These are phyloP conservation scores for Phytopythium kandeliae DNA, from an alignment of 352 stramenopile species.

Conservation along the genomic window DNA sequence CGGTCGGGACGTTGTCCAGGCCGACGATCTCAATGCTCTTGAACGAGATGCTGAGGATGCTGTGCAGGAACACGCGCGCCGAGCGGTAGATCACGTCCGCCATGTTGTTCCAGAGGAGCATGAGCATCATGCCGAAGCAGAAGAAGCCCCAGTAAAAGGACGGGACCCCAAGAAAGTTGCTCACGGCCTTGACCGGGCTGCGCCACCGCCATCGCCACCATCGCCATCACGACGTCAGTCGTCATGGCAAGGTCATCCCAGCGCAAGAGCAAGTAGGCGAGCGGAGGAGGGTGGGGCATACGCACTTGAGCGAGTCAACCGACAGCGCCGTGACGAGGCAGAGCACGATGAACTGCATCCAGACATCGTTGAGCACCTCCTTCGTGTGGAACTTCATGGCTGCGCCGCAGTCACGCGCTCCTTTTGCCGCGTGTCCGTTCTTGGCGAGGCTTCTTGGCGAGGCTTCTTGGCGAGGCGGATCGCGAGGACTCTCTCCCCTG, in stretches of 20 bases:
- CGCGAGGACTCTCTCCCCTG: no score
- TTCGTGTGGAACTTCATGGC: constrained; percentile 74
- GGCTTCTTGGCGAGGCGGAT: no score
- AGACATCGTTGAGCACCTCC: constrained; percentile 78
- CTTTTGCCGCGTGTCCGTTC: not conserved
- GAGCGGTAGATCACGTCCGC: constrained; percentile 77
- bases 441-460: not conserved
- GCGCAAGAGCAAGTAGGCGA: no score
- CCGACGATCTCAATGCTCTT: constrained; percentile 96
- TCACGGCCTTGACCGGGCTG: constrained; percentile 80
- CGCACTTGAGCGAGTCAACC: constrained; percentile 84
- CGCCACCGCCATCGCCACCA: not conserved
- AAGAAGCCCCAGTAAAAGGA: constrained; percentile 68
- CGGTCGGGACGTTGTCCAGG: constrained; percentile 93
- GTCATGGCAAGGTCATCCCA: no score
- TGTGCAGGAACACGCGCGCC: constrained; percentile 94
- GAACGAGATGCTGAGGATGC: constrained; percentile 97
- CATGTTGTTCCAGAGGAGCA: constrained; percentile 68
- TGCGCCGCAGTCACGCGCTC: not conserved
- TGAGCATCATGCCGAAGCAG: constrained; percentile 57
- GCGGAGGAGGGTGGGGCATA: constrained; percentile 4
- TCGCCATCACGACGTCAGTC: not conserved
- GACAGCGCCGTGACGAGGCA: constrained; percentile 72
- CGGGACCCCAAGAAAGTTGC: constrained; percentile 57
- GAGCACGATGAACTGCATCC: constrained; percentile 77